Evolutionary conservation across 2,329 filamentous ascomycete genomes (phyloP), one percentile per base, ranked within the genome.

Genomic region (Penicillium rolfsii): DNA sequence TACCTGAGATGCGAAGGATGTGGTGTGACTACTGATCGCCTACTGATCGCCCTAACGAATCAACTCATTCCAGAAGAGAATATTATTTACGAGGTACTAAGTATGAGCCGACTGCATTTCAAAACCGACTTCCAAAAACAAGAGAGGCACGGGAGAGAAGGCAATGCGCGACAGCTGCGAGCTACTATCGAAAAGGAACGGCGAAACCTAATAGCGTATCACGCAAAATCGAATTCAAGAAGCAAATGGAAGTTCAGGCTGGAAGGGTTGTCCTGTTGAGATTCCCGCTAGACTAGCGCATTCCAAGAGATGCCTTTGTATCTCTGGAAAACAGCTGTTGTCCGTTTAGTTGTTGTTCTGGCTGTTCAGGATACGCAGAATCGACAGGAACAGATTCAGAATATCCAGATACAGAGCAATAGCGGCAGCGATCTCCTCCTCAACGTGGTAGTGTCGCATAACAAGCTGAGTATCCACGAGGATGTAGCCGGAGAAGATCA

Each of bases 391-490:
- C 68, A 99, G 79, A 84, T 99, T 99, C 82, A 98, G 91, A 66
- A 98, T 88, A 77, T 98, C 94, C 53, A 99, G 85, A 77, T 99
- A 99, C 52, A 99, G 84, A 74, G 91, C 95, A 77, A 99, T 97
- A 9, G 91, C 89, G 53, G 94, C 94, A 6, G 93, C 93, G 75
- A 98, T 97, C 83, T 97, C 93, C 84, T 97, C 94, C 80, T 99
- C 95, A 55, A 97, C 92, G 73, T 98, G 94, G 80, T 97, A 95
- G 78, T 97, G 91, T 73, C 93, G 87, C 86, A 99, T 90, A 64
- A 99, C 87, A 70, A 99, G 81, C 83, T 99, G 95, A 0, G 95
- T 99, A 75, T 99, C 95, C 50, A 98, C 91, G 50, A 99, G 84
- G 64, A 99, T 96, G 79, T 99, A 99, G 7, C 84, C 94, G 52